Evolutionary conservation across 306 rosid species (phyloP).

Genomic region (Ormosia semicastrata): DNA sequence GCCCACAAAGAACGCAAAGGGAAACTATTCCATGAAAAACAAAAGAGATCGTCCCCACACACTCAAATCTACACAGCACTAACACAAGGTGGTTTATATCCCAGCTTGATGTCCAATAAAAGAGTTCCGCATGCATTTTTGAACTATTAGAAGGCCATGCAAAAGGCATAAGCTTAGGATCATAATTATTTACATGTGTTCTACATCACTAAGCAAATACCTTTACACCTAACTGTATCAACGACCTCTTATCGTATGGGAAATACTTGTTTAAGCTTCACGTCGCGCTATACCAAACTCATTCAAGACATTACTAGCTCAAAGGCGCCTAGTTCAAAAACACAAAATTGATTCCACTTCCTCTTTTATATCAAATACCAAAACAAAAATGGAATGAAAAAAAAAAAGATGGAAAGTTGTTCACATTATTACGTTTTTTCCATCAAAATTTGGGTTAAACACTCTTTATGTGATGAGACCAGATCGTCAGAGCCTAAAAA

Average conservation of each 20-base stretch:
- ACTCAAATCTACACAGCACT: neutral
- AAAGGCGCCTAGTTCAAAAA: neutral
- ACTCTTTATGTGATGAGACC: neutral
- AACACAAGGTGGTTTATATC: neutral
- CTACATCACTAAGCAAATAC: neutral
- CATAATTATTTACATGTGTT: neutral
- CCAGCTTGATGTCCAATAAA: neutral
- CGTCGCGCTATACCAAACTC: neutral
- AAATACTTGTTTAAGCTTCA: neutral
- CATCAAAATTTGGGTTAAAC: neutral
- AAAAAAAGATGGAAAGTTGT: neutral
- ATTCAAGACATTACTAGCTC: neutral
- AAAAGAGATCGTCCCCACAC: neutral
- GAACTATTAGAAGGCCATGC: slow-evolving; percentile 23
- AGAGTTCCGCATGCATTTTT: slow-evolving; percentile 15
- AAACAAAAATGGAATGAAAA: neutral
- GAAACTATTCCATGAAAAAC: neutral
- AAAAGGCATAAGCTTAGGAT: neutral
- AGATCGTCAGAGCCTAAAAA: neutral
- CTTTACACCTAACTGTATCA: neutral
- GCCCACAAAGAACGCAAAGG: too few species aligned
- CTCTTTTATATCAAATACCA: neutral
- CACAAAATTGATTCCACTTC: neutral
- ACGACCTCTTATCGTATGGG: too few species aligned
- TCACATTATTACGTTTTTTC: neutral